Percentiles rank a stretch among this genome's conserved stretches.
Conservation (phyloP, 2,329 filamentous ascomycete genomes). For the Fusarium sp. region DNA sequence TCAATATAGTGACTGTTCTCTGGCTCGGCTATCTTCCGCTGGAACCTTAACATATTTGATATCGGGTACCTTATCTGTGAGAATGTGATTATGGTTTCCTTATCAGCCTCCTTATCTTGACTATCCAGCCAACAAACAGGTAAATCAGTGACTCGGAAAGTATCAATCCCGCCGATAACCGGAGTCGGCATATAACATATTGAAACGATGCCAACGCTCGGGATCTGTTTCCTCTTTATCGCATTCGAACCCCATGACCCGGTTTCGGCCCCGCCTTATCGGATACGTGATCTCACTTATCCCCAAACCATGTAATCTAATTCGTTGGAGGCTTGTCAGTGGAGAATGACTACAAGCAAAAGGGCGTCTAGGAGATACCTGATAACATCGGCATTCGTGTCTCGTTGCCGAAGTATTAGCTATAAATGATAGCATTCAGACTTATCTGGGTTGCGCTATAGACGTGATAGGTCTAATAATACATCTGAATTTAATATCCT, state of each 20-base stretch:
- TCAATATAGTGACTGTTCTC: background rate
- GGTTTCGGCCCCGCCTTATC: conserved; percentile 8
- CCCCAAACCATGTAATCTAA: background rate
- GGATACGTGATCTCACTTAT: conserved; percentile 1
- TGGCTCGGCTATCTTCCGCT: background rate
- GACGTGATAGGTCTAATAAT: background rate
- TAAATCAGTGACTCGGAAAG: background rate
- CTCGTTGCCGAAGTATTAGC: background rate
- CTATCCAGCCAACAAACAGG: background rate
- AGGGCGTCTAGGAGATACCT: conserved; percentile 10
- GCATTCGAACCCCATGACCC: conserved; percentile 12
- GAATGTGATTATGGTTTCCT: background rate
- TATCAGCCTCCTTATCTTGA: background rate
- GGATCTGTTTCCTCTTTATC: conserved; percentile 25
- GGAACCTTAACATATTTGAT: background rate
- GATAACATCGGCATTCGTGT: background rate
- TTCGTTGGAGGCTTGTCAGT: conserved; percentile 7
- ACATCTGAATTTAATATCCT: too few species aligned
- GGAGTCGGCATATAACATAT: background rate
- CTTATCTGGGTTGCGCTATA: background rate
- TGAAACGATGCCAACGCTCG: background rate
- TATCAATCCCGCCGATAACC: background rate
- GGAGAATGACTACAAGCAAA: conserved; percentile 11
- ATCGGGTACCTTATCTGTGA: background rate
- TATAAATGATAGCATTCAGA: conserved; percentile 11